Evolutionary conservation across 225 moss, liverwort and hornwort genomes (phyloP).

Genomic region (Ulota crispa): DNA sequence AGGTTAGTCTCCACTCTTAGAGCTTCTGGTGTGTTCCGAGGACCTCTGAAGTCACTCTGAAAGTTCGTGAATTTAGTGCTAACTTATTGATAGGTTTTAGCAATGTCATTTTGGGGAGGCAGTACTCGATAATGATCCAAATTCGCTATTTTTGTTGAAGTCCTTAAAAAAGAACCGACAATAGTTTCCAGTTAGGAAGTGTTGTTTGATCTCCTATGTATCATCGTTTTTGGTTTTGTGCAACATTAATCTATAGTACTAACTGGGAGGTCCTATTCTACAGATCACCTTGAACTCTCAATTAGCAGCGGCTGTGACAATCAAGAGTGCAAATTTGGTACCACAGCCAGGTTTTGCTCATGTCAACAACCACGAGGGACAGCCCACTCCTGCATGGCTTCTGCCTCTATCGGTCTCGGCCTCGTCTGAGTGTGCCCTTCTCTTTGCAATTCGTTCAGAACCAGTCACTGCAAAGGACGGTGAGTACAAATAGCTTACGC

Average conservation of each 20-base stretch:
- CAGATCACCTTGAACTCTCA: conserved; percentile 94
- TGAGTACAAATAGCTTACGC: conserved; percentile 25
- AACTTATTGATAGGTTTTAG: conserved; percentile 4
- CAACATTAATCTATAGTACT: conserved; percentile 10
- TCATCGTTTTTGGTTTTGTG: conserved; percentile 6
- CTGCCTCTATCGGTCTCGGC: conserved; percentile 80
- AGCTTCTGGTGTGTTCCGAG: neutral
- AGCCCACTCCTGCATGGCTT: conserved; percentile 75
- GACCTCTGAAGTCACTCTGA: neutral
- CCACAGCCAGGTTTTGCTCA: conserved; percentile 84
- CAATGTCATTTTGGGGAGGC: neutral
- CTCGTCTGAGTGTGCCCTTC: conserved; percentile 77
- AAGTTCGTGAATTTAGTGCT: neutral
- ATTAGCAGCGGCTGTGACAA: conserved; percentile 67
- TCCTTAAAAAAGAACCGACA: neutral
- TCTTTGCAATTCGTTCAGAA: conserved; percentile 78
- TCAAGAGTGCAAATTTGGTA: conserved; percentile 69
- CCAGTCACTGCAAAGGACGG: conserved; percentile 29
- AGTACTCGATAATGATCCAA: neutral
- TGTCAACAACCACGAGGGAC: conserved; percentile 56
- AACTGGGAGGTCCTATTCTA: conserved; percentile 12
- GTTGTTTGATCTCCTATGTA: conserved; percentile 5
- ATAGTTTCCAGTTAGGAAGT: neutral
- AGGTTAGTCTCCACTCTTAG: conserved; percentile 39
- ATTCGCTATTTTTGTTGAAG: conserved; percentile 3